Base-by-base conservation (phyloP, 2,329 filamentous ascomycete genomes). In the Sphaerulina musiva region DNA sequence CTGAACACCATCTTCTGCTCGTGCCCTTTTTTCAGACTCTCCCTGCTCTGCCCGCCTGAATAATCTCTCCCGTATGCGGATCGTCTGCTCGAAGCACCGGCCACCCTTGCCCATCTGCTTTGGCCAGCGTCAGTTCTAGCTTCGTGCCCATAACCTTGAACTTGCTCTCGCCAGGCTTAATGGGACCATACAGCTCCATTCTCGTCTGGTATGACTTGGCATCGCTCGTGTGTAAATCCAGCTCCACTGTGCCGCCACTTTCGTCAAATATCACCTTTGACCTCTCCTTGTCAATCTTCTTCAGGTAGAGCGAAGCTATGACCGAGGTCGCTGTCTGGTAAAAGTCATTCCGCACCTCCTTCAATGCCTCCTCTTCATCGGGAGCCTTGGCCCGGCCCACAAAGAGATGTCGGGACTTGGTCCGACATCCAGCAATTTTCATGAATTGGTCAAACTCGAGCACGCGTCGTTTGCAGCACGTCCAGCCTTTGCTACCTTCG, bases 401-500 rank as follows among this genome's bases (percentile, higher is more conserved):
- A 66, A 96, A 98, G 61, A 95, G 73, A 76, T 98, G 93, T 56
- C 80, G 78, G 42, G 78, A 76, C 73, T 91, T 93, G 42, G 86
- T 90, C 70, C 83, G 84, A 74, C 93, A 98, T 1, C 93, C 93
- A 64, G 87, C 84, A 56, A 98, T 92, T 73, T 88, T 93, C 84
- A 98, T 84, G 73, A 98, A 98, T 72, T 97, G 86, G 70, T 98
- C 91, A 72, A 98, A 98, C 69, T 98, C 93, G 55, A 98, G 75
- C 54, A 98, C 93, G 38, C 90, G 81, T 65, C 89, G 80, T 80
- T 97, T 97, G 48, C 93, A 98, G 77, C 93, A 98, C 56, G 84
- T 90, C 79, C 93, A 98, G 1, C 93, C 93, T 76, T 98, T 98
- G 74, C 89, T 95, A 36, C 93, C 93, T 76, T 98, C 93, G 71